Conservation (phyloP, 257 asterid species). For the Agastache rugosa region DNA sequence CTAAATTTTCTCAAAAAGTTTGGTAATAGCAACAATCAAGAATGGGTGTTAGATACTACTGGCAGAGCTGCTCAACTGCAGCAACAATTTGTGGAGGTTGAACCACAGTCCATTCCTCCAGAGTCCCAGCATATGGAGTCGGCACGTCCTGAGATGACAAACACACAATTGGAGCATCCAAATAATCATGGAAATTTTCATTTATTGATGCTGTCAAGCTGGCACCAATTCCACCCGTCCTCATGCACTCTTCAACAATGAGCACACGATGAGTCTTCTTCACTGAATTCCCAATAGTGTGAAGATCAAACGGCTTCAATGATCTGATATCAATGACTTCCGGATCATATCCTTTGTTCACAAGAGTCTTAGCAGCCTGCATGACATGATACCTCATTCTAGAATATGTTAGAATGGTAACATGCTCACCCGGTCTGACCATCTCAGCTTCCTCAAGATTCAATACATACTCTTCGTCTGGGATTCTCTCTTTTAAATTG, state of each 20-base stretch:
- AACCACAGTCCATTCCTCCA: constrained; percentile 86
- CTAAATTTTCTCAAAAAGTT: constrained; percentile 6
- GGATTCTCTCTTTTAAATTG: constrained; percentile 82
- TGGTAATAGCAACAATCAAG: constrained; percentile 17
- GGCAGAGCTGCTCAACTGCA: constrained; percentile 86
- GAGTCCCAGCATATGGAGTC: constrained; percentile 75
- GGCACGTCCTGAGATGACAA: constrained; percentile 89
- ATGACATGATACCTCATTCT: constrained; percentile 91
- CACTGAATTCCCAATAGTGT: constrained; percentile 77
- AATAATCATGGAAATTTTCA: constrained; percentile 74
- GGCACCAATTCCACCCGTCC: constrained; percentile 94
- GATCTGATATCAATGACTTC: constrained; percentile 90
- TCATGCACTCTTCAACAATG: constrained; percentile 89
- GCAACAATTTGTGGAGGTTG: constrained; percentile 84
- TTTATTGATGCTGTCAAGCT: constrained; percentile 79
- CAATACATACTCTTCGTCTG: constrained; percentile 73
- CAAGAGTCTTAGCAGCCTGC: constrained; percentile 85
- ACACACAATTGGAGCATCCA: constrained; percentile 80
- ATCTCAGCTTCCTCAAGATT: constrained; percentile 86
- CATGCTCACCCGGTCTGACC: constrained; percentile 84
- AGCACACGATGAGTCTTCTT: constrained; percentile 82
- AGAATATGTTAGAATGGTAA: constrained; percentile 77
- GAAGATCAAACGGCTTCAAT: constrained; percentile 78
- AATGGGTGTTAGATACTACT: constrained; percentile 32
- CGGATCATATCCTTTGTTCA: constrained; percentile 80